A percentile compares a stretch with the other conserved stretches of the same genome.
phyloP scores from a whole-genome alignment of 139 green algal species.

The Nannochloris sp. region DNA sequence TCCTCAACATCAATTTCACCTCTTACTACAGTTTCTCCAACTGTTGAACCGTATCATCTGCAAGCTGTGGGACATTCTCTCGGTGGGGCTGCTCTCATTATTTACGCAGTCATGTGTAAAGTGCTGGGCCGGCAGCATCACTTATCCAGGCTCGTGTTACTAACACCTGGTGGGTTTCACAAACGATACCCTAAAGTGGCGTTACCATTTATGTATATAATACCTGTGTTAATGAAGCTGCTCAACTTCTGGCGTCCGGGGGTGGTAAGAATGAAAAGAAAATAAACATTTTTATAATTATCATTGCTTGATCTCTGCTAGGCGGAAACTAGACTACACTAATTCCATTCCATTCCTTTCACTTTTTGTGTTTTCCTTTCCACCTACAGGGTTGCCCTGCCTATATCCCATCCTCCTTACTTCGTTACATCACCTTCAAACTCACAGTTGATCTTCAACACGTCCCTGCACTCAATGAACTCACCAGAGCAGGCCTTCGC shows the following conservation, averaged over 20 bases:
- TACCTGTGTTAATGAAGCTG: constrained; percentile 21
- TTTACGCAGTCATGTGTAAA: constrained; percentile 41
- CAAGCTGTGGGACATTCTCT: constrained; percentile 53
- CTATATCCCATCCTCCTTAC: constrained; percentile 62
- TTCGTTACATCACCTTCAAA: constrained; percentile 60
- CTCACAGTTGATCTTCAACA: constrained; percentile 42
- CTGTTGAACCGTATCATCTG: constrained; percentile 45
- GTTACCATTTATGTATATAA: constrained; percentile 19
- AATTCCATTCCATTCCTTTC: too few species aligned
- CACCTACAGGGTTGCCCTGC: constrained; percentile 19
- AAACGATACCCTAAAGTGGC: constrained; percentile 15
- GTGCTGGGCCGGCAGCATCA: constrained; percentile 27
- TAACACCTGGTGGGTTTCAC: constrained; percentile 72
- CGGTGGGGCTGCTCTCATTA: constrained; percentile 46
- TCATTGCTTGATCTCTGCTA: too few species aligned
- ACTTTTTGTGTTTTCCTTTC: neutral
- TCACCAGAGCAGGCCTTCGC: constrained; percentile 22
- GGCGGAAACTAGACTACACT: too few species aligned
- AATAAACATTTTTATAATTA: neutral
- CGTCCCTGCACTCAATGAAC: constrained; percentile 48
- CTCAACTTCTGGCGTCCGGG: constrained; percentile 21
- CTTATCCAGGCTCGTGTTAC: constrained; percentile 58
- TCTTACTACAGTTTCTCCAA: neutral
- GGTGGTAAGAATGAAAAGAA: neutral
- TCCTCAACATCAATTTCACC: neutral